These are phyloP conservation scores for Podospora fimiseda DNA, from an alignment of 495 filamentous ascomycete species.

Conservation along the genomic window DNA sequence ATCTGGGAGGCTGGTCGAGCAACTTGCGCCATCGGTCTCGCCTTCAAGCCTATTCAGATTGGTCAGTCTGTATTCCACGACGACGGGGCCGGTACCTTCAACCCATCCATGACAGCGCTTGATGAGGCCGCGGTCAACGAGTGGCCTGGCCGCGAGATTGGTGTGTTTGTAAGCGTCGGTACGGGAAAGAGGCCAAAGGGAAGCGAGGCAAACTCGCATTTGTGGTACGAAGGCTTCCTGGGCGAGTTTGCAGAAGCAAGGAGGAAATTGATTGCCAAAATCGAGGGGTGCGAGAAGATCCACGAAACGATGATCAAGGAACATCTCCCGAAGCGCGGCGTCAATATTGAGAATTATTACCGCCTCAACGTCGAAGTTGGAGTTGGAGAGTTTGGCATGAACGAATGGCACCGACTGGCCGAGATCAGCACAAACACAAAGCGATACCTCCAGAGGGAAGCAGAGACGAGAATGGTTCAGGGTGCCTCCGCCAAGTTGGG, in stretches of 20 bases:
- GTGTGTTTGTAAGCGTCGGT: conserved; percentile 84
- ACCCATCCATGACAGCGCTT: conserved; percentile 75
- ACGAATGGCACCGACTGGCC: conserved; percentile 88
- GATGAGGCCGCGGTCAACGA: conserved; percentile 90
- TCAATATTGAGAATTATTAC: conserved; percentile 88
- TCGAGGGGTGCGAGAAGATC: conserved; percentile 89
- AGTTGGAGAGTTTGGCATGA: conserved; percentile 97
- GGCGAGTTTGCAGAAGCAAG: conserved; percentile 89
- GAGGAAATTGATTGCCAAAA: conserved; percentile 74
- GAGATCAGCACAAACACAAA: conserved; percentile 91
- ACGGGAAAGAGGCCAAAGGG: conserved; percentile 81
- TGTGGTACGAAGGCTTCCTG: conserved; percentile 93
- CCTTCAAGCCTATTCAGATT: conserved; percentile 93
- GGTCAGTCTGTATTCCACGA: conserved; percentile 92
- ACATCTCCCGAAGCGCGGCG: conserved; percentile 66
- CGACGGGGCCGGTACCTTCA: conserved; percentile 87
- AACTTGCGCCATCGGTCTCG: conserved; percentile 84
- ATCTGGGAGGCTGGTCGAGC: conserved; percentile 96
- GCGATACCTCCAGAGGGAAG: conserved; percentile 67
- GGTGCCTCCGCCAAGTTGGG: conserved; percentile 75
- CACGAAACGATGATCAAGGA: conserved; percentile 77
- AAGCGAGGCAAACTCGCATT: conserved; percentile 57
- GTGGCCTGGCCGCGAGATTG: conserved; percentile 87
- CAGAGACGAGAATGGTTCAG: conserved; percentile 68
- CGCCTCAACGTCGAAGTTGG: conserved; percentile 96